Percentiles rank a stretch among this genome's conserved stretches.
phyloP scores from a whole-genome alignment of 441 rosid genomes.

The Gossypium davidsonii region DNA sequence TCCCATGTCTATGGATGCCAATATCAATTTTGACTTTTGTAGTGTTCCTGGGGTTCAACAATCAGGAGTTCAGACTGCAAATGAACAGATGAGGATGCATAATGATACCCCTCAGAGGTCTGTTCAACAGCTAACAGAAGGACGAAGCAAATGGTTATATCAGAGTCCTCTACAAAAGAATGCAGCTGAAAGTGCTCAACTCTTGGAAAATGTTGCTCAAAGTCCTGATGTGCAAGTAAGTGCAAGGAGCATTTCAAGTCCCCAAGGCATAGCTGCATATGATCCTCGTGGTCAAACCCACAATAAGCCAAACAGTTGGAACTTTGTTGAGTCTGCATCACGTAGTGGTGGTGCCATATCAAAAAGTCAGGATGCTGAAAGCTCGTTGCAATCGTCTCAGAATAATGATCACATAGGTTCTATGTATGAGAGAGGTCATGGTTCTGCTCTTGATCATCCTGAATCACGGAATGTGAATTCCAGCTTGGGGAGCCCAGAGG shows the following conservation, averaged over 20 bases:
- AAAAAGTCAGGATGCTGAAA: conserved; percentile 37
- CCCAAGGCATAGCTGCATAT: conserved; percentile 20
- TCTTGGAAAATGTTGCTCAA: conserved; percentile 33
- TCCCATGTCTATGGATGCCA: conserved; percentile 19
- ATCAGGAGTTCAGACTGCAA: conserved; percentile 26
- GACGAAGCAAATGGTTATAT: conserved; percentile 38
- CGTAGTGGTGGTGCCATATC: conserved; percentile 20
- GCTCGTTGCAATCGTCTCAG: conserved; percentile 27
- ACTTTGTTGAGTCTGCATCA: conserved; percentile 29
- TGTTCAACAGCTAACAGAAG: conserved; percentile 31
- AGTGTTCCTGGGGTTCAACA: conserved; percentile 27
- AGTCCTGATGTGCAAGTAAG: conserved; percentile 19
- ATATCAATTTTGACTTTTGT: conserved; percentile 20
- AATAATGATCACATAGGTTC: conserved; percentile 18
- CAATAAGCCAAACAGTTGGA: conserved; percentile 38
- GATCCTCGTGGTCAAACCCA: conserved; percentile 18
- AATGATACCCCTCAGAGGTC: conserved; percentile 35
- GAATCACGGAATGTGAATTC: conserved; percentile 28
- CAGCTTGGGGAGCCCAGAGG: conserved; percentile 20
- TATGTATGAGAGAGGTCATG: conserved; percentile 30
- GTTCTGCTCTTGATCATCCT: conserved; percentile 34
- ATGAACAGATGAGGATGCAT: conserved; percentile 33
- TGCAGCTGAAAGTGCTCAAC: conserved; percentile 34
- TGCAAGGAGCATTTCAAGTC: too few relatives aligned
- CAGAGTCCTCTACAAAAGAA: conserved; percentile 39